Base-by-base conservation (phyloP, 1,284 basidiomycete species). In the Kwoniella shivajii region DNA sequence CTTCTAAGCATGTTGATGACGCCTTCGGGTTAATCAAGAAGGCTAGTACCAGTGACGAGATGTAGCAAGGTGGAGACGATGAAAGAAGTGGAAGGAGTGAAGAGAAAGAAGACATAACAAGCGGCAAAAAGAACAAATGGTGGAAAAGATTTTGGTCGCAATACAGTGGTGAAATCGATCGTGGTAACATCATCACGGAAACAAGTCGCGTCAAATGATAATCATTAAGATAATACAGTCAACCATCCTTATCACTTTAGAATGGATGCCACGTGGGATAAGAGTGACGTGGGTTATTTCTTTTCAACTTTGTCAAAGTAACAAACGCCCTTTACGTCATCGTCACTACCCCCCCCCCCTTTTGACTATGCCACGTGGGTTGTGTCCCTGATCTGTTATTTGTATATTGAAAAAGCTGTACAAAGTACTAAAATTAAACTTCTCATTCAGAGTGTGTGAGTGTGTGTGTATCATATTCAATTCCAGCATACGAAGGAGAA, bases 1-100 rank as follows among this genome's bases (percentile, higher is more conserved):
- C 71, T 50, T 31, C 69, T 39, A 6, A 76, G 65, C 74, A 76
- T 76, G 20, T 36, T 30, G 44, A n/a, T 2, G 9, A 44, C 10
- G 30, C 13, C 20, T n/a, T 43, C 20, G 30, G 3, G 3, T 2
- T 7, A 30, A 57, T 36, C 29, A 29, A 31, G 34, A 51, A 14
- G 18, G 5, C 11, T 9, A 6, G 22, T 33, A 29, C 16, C 20
- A 31, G 24, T 34, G 29, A 56, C 37, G n/a, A 48, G 20, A 48
- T 16, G 9, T 20, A 27, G 30, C 37, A 41, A 41, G 26, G 18
- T 24, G 26, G 22, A 36, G 22, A 14, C 18, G 27, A 39, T 31
- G 46, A 29, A 20, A 50, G 29, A 20, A 27, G 36, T 31, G 37
- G 36, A 22, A 18, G 24, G 26, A 24, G 16, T 33, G 42, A 24